Evolutionary conservation across 306 rosid species (phyloP).

Genomic region (Cucumis melo): DNA sequence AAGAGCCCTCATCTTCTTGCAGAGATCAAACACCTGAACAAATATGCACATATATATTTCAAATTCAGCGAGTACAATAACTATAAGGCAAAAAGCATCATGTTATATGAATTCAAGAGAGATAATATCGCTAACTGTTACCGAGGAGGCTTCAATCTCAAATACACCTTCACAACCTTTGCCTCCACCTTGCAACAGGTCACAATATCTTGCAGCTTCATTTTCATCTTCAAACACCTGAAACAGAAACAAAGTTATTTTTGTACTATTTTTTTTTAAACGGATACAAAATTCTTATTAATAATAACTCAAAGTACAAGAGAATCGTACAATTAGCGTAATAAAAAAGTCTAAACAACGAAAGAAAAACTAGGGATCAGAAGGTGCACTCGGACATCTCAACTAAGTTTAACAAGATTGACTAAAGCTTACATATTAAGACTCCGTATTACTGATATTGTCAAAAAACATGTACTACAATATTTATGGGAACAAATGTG

Average conservation of each 20-base stretch:
- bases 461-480: not conserved
- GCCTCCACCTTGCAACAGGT: constrained; percentile 87
- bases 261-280: too few relatives aligned
- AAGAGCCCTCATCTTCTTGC: constrained; percentile 80
- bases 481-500: not conserved
- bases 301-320: too few relatives aligned
- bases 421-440: not conserved
- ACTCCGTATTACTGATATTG: too few relatives aligned
- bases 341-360: too few relatives aligned
- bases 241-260: not conserved
- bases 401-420: not conserved
- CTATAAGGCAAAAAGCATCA: not conserved
- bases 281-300: too few relatives aligned
- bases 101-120: not conserved
- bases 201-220: constrained; percentile 84
- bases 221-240: constrained; percentile 93
- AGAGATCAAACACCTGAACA: constrained; percentile 72
- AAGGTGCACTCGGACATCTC: too few relatives aligned
- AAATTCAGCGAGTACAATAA: not conserved
- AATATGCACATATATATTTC: not conserved
- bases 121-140: constrained; percentile 25
- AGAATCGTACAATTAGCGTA: too few relatives aligned
- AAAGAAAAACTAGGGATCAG: too few relatives aligned
- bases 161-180: constrained; percentile 95
- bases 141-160: constrained; percentile 94